Evolutionary conservation across 345 rosid genomes (phyloP).

Genomic region (sweet orange (Citrus sinensis)): DNA sequence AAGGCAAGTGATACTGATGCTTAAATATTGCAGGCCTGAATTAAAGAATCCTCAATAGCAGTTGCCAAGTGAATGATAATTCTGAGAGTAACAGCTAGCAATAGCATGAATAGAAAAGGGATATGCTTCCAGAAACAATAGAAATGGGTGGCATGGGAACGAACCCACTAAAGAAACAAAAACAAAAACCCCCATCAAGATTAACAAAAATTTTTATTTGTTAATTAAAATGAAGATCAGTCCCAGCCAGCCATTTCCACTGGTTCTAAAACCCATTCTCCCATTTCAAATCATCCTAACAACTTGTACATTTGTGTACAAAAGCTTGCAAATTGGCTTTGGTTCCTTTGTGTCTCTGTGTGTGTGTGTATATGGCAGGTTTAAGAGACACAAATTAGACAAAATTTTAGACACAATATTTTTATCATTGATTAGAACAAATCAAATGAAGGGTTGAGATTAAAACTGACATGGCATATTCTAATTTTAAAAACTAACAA

Average conservation of each 20-base stretch:
- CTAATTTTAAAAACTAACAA: too few species aligned
- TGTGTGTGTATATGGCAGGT: too few species aligned
- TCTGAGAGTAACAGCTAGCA: not conserved
- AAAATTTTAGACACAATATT: too few species aligned
- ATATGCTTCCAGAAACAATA: slow-evolving; percentile 12
- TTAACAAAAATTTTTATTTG: not conserved
- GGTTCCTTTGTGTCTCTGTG: not conserved
- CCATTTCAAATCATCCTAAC: slow-evolving; percentile 9
- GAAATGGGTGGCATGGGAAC: slow-evolving; percentile 24
- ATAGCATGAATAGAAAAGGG: slow-evolving; percentile 13
- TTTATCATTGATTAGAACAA: too few species aligned
- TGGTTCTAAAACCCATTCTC: slow-evolving; percentile 12
- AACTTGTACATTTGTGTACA: not conserved
- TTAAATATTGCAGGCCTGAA: not conserved
- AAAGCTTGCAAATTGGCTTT: not conserved
- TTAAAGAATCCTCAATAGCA: not conserved
- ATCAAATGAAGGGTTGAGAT: too few species aligned
- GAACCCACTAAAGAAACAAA: not conserved
- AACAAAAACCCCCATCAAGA: not conserved
- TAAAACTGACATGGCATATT: too few species aligned
- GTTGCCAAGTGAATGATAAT: not conserved
- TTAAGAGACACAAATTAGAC: too few species aligned
- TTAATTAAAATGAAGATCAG: not conserved
- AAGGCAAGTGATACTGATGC: not conserved
- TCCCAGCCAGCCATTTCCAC: slow-evolving; percentile 21